Conservation (phyloP, 2,329 filamentous ascomycete species). For the Parascedosporium putredinis region DNA sequence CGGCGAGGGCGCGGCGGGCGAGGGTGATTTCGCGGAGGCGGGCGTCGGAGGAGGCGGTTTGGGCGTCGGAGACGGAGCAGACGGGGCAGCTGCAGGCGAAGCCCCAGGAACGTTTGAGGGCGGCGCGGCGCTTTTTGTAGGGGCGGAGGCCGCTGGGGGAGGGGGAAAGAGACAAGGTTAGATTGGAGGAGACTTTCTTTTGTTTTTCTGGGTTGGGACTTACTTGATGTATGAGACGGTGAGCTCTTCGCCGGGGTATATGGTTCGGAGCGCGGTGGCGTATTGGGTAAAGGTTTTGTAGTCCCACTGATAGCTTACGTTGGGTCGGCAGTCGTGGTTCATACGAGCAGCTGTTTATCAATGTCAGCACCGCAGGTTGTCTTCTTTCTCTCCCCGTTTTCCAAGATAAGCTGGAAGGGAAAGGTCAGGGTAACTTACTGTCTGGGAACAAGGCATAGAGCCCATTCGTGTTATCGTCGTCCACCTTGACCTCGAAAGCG, state of each 20-base stretch:
- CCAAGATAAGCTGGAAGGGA: not conserved
- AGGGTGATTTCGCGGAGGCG: conserved; percentile 25
- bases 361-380: conserved; percentile 1
- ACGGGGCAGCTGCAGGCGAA: conserved; percentile 29
- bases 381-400: not conserved
- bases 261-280: conserved; percentile 27
- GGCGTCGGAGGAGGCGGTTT: conserved; percentile 23
- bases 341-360: conserved; percentile 22
- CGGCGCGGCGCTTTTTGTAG: conserved; percentile 16
- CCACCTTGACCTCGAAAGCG: conserved; percentile 26
- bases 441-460: conserved; percentile 29
- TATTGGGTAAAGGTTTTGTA: conserved; percentile 26
- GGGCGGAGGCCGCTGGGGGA: conserved; percentile 18
- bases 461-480: conserved; percentile 18
- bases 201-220: conserved; percentile 6
- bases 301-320: conserved; percentile 32
- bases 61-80: conserved; percentile 20
- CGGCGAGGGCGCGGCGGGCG: conserved; percentile 12
- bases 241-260: conserved; percentile 30
- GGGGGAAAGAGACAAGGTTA: not conserved
- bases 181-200: not conserved
- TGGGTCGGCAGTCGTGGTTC: conserved; percentile 36
- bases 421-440: conserved; percentile 15
- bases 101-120: conserved; percentile 26
- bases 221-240: conserved; percentile 31